Conservation (phyloP, 768 basidiomycete genomes). For the Lentinula lateritia region DNA sequence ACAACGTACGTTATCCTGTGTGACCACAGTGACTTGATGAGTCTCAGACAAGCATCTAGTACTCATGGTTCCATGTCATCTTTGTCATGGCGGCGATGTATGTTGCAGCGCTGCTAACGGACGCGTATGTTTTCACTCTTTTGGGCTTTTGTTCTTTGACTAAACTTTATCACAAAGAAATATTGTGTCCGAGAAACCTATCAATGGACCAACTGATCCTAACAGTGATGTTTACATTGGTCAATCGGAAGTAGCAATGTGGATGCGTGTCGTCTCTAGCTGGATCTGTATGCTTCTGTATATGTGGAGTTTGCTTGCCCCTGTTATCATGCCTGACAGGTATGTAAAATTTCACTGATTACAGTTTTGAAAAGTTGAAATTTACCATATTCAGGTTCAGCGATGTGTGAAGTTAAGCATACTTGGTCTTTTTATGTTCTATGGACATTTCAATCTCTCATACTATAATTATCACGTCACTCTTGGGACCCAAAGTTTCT, state of each 20-base stretch:
- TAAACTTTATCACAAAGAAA: slow-evolving; percentile 45
- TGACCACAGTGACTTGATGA: slow-evolving; percentile 6
- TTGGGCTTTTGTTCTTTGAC: slow-evolving; percentile 1
- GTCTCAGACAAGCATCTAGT: slow-evolving; percentile 39
- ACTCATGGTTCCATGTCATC: slow-evolving; percentile 98
- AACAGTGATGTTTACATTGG: slow-evolving; percentile 85
- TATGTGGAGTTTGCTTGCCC: slow-evolving; percentile 84
- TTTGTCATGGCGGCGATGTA: slow-evolving; percentile 97
- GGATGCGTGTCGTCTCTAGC: slow-evolving; percentile 96
- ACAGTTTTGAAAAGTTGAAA: not conserved
- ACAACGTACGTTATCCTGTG: slow-evolving; percentile 60
- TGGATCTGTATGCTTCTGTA: slow-evolving; percentile 91
- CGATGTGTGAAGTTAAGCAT: not conserved
- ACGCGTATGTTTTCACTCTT: slow-evolving; percentile 64
- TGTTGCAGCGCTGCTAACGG: slow-evolving; percentile 92
- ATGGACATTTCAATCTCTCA: not conserved
- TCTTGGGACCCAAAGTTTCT: too few relatives aligned
- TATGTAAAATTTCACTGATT: slow-evolving; percentile 17
- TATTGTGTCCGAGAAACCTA: slow-evolving; percentile 55
- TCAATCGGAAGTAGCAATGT: slow-evolving; percentile 95
- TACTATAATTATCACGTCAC: not conserved
- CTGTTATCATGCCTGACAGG: slow-evolving; percentile 88
- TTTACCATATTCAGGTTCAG: not conserved
- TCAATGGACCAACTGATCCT: slow-evolving; percentile 41
- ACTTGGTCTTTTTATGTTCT: too few relatives aligned